Conservation (phyloP, 140 eudicot genomes). For the Oenanthe javanica region DNA sequence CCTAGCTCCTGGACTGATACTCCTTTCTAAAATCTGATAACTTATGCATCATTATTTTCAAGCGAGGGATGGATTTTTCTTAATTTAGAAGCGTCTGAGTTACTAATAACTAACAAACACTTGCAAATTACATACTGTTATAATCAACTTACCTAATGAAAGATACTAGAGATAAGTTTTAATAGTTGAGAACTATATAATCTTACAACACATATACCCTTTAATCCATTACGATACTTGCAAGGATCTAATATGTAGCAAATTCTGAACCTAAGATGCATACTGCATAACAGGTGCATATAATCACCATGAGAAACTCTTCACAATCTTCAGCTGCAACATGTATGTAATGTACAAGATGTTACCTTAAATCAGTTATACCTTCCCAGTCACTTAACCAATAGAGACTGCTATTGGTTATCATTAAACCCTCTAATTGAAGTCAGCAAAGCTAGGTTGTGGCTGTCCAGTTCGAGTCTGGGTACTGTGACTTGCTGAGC, state of each 20-base stretch:
- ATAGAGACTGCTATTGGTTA: not conserved
- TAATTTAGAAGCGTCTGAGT: not conserved
- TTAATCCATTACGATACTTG: not conserved
- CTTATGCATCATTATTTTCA: not conserved
- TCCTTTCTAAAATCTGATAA: too few species aligned
- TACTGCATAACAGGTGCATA: not conserved
- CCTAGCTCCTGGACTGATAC: too few species aligned
- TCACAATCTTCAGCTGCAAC: not conserved
- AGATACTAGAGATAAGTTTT: not conserved
- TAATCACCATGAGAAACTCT: not conserved
- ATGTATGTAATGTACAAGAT: conserved; percentile 7
- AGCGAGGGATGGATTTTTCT: not conserved
- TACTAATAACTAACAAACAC: not conserved
- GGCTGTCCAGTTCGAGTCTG: conserved; percentile 28
- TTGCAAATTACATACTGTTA: not conserved
- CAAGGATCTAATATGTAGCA: not conserved
- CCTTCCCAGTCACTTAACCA: conserved; percentile 3
- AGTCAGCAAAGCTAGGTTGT: conserved; percentile 56
- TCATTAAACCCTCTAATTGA: conserved; percentile 24
- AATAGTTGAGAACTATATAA: not conserved
- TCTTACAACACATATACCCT: not conserved
- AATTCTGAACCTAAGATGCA: not conserved
- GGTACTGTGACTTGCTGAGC: conserved; percentile 26
- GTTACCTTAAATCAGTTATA: conserved; percentile 7
- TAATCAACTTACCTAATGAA: not conserved